Base-by-base conservation (phyloP, 176 grass and related monocot genomes). In the sorghum (Sorghum bicolor) region DNA sequence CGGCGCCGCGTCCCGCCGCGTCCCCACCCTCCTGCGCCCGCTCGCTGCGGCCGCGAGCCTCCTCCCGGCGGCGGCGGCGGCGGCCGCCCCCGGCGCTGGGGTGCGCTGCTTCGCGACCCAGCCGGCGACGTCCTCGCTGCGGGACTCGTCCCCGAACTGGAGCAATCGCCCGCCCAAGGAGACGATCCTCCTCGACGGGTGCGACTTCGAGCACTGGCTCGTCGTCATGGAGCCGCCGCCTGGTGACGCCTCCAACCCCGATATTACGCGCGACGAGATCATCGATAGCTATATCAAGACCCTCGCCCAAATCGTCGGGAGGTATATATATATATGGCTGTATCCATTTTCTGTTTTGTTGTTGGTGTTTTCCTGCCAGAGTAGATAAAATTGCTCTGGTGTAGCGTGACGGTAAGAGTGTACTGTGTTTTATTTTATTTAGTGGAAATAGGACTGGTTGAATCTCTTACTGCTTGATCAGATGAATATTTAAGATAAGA, bases 161-260 rank as follows among this genome's bases (percentile, higher is more conserved):
- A 94, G 79, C 86, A 97, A 91, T 64, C 86, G 88, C 6, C 95
- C 95, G 1, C 90, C 95, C 47, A 94, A 94, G 52, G 90, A 97
- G 86, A 93, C 92, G 6, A 94, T 97, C 52, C 84, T 94, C 44
- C 84, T 94, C 24, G 95, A 97, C 13, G 95, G 92, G 0, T 97
- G 92, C 58, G 92, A 97, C 82, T 97, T 97, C 66, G 90, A 97
- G 85, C 95, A 97, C 67, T 97, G 92, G 92, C 90, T 97, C 13
- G 75, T 97, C 62, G 90, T 97, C 75, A 67, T 97, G 90, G 95
- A 97, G 17, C 88, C 90, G 45, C 92, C 95, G 1, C 69, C 87
- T 0, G 89, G 92, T n/a, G 48, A 91, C 47, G 7, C 72, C 38
- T 33, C 22, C 3, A 89, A 88, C 45, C 92, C 95, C 22, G 86